Conservation (phyloP, 345 rosid genomes). For the Lepidium aucheri region DNA sequence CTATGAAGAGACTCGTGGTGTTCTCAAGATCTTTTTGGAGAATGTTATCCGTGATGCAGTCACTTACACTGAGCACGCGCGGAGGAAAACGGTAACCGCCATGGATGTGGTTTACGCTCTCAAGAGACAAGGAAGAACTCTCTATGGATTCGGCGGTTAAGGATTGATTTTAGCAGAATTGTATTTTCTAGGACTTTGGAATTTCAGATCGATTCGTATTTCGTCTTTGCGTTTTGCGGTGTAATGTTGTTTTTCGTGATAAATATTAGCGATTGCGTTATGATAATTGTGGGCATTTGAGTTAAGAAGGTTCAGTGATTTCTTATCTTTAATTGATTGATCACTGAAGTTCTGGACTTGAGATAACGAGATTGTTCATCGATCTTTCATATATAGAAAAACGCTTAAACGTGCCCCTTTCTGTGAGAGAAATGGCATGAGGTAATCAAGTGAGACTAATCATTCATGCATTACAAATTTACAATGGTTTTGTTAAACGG, state of each 20-base stretch:
- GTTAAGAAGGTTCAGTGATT: not conserved
- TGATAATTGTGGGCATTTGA: not conserved
- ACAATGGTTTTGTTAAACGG: not conserved
- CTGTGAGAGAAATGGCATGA: too few relatives aligned
- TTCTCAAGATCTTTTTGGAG: constrained; percentile 48
- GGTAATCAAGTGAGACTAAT: too few relatives aligned
- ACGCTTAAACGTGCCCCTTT: not conserved
- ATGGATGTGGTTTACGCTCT: constrained; percentile 16
- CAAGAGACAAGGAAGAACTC: constrained; percentile 19
- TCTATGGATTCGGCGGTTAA: constrained; percentile 12
- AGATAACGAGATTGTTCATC: not conserved
- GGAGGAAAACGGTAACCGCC: constrained; percentile 16
- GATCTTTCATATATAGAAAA: too few relatives aligned
- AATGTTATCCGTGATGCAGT: constrained; percentile 32
- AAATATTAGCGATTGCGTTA: not conserved
- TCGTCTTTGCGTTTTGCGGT: not conserved
- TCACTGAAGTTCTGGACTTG: not conserved
- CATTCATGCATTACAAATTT: too few relatives aligned
- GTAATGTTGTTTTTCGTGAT: not conserved
- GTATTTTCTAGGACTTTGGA: not conserved
- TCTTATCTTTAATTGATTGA: not conserved
- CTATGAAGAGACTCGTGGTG: constrained; percentile 51
- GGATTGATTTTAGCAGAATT: not conserved
- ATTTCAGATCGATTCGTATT: not conserved
- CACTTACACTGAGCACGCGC: constrained; percentile 11